Evolutionary conservation across 371 early-diverging fungal genomes (phyloP), one percentile per base, ranked within the genome.

Genomic region (Zopfochytrium polystomum): DNA sequence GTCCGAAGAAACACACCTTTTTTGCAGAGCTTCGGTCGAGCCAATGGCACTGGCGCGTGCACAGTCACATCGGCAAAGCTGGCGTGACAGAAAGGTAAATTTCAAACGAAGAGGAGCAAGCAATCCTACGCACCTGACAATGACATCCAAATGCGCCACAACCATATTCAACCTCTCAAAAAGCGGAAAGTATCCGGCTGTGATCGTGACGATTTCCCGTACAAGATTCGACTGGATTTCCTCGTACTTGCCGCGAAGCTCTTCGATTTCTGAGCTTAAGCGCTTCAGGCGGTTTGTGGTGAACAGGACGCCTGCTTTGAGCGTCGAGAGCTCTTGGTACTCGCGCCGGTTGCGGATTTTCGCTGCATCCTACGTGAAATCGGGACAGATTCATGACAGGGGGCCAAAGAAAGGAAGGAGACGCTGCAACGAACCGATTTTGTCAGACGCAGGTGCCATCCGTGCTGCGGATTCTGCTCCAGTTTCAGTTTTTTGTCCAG

Each of bases 1-100:
- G 26, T 59, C 43, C 32, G 22, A 18, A 54, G 4, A 2, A 5
- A 54, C 20, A 27, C 32, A 75, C 85, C 83, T 60, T 74, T 71
- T 13, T 76, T 68, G 38, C 54, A 58, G 57, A 96, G 67, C 2
- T 63, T 79, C 1, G 98, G 98, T 6, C 92, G 85, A 1, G 89
- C 83, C 66, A 87, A 97, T 0, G 91, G 90, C 11, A 68, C 80
- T 0, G 93, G 92, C 18, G 96, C 93, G 57, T 85, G 82, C 3
- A 87, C 77, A 7, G 93, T 80, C 0, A 86, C 90, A 73, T 91
- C 85, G 22, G 98, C 95, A 74, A 93, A 91, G 58, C 90, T 90
- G n/a, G 32, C 6, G 31, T 33, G 2, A 6, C 9, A 51, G 56
- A 27, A 20, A 29, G 26, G 59, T 35, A 20, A 35, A 43, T 38